Base-by-base conservation (phyloP, 2,329 filamentous ascomycete genomes). In the Aspergillus sp. region DNA sequence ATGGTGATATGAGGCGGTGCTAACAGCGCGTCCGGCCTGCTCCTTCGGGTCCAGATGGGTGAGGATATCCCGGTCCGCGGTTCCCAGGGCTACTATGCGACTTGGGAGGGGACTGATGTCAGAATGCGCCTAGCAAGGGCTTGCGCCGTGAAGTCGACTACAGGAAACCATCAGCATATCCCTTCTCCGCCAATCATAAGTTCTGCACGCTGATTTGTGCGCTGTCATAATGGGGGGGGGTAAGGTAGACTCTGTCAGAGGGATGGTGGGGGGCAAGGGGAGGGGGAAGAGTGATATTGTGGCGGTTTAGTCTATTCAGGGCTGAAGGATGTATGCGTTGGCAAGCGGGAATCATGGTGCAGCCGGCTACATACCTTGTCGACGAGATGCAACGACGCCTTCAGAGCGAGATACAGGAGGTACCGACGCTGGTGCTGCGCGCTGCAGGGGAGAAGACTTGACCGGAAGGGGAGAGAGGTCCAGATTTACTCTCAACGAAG, bases 291-390 rank as follows among this genome's bases (percentile, higher is more conserved):
- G 52, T 52, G 57, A 62, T 59, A 65, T 68, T 65, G 64, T 68
- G 68, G 67, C 66, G 63, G 67, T 64, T 70, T 69, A 68, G 65
- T 65, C 60, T 65, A 59, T 64, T 60, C 66, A 69, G 57, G 64
- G 65, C 63, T 65, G 62, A 67, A 63, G 67, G 66, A 73, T 71
- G 74, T 74, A 75, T 76, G 74, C 73, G 74, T 74, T 76, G 74
- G 74, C 74, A 76, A 69, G 67, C 65, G 67, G 65, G 65, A 64
- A 62, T 60, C 52, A 65, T 66, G 63, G 66, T 74, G 71, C 71
- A 74, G 68, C 65, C 63, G 66, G 64, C 61, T 63, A 73, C 73
- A 69, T 76, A 76, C 74, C 72, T 74, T 66, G 68, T 69, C 66
- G 16, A 69, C 4, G 36, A 75, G 57, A 61, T 64, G 57, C 65